Conservation (phyloP, 2,329 filamentous ascomycete genomes). For the Sclerotinia glacialis region DNA sequence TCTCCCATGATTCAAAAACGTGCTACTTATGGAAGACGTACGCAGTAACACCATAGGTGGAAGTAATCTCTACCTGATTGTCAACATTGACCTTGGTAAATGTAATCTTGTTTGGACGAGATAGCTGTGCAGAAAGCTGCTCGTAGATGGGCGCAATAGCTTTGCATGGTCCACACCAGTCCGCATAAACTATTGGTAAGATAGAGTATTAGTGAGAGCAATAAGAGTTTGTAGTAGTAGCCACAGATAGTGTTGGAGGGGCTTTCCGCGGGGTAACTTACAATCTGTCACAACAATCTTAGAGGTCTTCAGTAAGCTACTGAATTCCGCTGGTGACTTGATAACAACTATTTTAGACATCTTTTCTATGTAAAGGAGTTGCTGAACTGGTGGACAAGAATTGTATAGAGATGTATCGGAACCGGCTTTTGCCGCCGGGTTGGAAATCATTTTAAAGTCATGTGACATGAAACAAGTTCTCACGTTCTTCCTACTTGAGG, state of each 20-base stretch:
- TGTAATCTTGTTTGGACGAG: slow-evolving; percentile 68
- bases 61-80: slow-evolving; percentile 67
- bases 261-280: slow-evolving; percentile 49
- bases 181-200: slow-evolving; percentile 68
- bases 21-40: slow-evolving; percentile 41
- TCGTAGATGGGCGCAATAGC: slow-evolving; percentile 81
- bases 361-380: slow-evolving; percentile 19
- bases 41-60: slow-evolving; percentile 69
- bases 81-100: slow-evolving; percentile 90
- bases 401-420: slow-evolving; percentile 1
- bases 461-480: not conserved
- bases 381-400: not conserved
- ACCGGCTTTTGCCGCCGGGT: slow-evolving; percentile 13
- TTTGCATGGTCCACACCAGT: slow-evolving; percentile 83
- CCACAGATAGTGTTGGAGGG: slow-evolving; percentile 34
- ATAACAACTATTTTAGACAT: slow-evolving; percentile 46
- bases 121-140: slow-evolving; percentile 67
- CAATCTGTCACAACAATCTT: slow-evolving; percentile 85
- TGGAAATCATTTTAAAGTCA: slow-evolving; percentile 5
- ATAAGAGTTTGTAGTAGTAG: not conserved
- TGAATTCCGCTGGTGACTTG: slow-evolving; percentile 61
- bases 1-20: not conserved
- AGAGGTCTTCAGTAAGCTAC: slow-evolving; percentile 64
- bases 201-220: slow-evolving; percentile 24
- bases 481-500: too few relatives aligned